Percentiles rank a stretch among this genome's conserved stretches.
These are phyloP conservation scores for Calonectria pteridis DNA, from an alignment of 2,329 filamentous ascomycete species.

Conservation along the genomic window DNA sequence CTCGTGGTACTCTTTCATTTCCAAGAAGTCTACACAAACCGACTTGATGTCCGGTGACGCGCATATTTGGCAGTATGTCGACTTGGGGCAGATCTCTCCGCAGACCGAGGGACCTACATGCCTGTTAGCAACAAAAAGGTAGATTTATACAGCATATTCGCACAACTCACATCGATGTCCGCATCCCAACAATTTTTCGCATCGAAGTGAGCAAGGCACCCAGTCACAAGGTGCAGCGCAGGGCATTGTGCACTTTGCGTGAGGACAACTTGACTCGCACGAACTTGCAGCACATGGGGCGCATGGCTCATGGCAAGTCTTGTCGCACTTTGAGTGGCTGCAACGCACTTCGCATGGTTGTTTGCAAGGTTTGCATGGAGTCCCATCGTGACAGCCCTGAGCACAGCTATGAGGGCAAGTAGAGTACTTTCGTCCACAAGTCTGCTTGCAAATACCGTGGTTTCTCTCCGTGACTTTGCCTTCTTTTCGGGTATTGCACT, in stretches of 20 bases:
- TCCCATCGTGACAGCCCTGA: background rate
- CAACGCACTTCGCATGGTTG: background rate
- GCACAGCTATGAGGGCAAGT: background rate
- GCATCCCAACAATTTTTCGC: background rate
- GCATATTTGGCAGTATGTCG: background rate
- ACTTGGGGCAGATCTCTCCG: background rate
- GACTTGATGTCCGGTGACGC: slow-evolving; percentile 55
- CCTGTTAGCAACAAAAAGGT: background rate
- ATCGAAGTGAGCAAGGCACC: slow-evolving; percentile 68
- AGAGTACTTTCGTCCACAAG: background rate
- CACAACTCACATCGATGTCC: background rate
- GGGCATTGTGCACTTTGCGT: slow-evolving; percentile 64
- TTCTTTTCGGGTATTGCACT: background rate
- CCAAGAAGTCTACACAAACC: slow-evolving; percentile 67
- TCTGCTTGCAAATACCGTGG: background rate
- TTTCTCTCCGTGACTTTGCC: background rate
- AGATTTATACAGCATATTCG: too few relatives aligned
- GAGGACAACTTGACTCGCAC: slow-evolving; percentile 69
- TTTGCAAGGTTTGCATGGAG: background rate
- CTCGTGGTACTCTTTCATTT: slow-evolving; percentile 66
- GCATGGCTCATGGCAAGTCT: background rate
- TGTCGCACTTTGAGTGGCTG: background rate
- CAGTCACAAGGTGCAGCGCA: slow-evolving; percentile 77
- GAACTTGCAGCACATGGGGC: slow-evolving; percentile 32
- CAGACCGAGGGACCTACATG: background rate